Conservation (phyloP, 306 rosid genomes). For the Phaseolus lunatus region DNA sequence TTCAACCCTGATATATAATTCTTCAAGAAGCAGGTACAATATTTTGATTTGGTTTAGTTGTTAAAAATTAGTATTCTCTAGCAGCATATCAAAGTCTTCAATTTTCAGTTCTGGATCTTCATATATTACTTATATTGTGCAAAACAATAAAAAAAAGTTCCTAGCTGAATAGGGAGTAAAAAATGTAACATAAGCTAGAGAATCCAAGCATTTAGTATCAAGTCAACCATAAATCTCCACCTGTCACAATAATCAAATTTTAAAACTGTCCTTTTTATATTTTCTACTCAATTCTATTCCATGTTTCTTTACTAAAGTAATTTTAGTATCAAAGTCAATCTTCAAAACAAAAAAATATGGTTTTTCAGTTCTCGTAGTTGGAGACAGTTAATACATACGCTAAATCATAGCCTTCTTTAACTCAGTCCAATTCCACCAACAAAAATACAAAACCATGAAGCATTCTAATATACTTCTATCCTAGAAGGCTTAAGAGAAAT, state of each 20-base stretch:
- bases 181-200: neutral
- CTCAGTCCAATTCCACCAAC: conserved; percentile 13
- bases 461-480: conserved; percentile 13
- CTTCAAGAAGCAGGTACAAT: neutral
- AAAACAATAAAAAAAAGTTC: conserved; percentile 4
- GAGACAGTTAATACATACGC: conserved; percentile 22
- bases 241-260: neutral
- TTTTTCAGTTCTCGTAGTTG: conserved; percentile 5
- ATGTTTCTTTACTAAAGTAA: conserved; percentile 1
- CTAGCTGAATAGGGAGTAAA: neutral
- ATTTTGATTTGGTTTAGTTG: conserved; percentile 1
- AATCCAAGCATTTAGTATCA: neutral
- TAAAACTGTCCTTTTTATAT: neutral
- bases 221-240: conserved; percentile 3
- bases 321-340: neutral
- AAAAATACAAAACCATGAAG: neutral
- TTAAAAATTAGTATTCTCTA: conserved; percentile 7
- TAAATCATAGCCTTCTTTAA: neutral
- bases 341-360: conserved; percentile 1
- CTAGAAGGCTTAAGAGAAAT: conserved; percentile 14
- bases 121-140: neutral
- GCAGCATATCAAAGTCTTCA: conserved; percentile 19
- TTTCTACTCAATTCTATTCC: neutral
- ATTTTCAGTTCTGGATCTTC: neutral
- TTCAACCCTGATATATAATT: neutral